Conservation (phyloP, 441 rosid genomes). For the Eutrema salsugineum region DNA sequence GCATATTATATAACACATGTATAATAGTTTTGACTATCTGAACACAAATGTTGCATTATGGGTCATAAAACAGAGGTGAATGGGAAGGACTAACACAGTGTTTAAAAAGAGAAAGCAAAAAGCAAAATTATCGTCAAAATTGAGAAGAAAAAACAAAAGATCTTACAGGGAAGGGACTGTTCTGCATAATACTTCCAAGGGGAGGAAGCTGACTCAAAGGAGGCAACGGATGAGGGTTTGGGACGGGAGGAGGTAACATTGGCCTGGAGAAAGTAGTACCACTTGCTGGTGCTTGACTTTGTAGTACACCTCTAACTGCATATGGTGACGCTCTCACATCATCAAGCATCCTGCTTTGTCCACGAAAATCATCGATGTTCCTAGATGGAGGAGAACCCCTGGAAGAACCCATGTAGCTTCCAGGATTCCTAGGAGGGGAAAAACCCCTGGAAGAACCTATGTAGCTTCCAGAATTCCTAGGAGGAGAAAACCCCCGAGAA, state of each 20-base stretch:
- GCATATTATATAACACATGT: background rate
- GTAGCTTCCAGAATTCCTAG: slow-evolving; percentile 29
- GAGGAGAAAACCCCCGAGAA: slow-evolving; percentile 19
- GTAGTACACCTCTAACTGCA: slow-evolving; percentile 51
- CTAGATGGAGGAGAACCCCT: slow-evolving; percentile 27
- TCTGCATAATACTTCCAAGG: slow-evolving; percentile 42
- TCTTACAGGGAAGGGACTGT: slow-evolving; percentile 52
- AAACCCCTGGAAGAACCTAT: slow-evolving; percentile 16
- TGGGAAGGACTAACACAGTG: background rate
- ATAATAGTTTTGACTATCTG: background rate
- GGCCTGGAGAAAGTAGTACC: slow-evolving; percentile 53
- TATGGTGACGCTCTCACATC: slow-evolving; percentile 55
- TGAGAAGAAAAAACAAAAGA: slow-evolving; percentile 7
- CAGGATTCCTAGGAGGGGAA: slow-evolving; percentile 30
- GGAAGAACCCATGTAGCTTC: slow-evolving; percentile 26
- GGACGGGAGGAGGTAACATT: slow-evolving; percentile 43
- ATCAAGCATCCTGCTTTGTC: slow-evolving; percentile 57
- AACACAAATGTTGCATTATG: background rate
- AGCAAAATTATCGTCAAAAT: background rate
- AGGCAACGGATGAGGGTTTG: slow-evolving; percentile 52
- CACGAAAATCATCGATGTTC: slow-evolving; percentile 40
- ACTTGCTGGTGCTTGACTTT: slow-evolving; percentile 50
- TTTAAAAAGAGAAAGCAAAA: background rate
- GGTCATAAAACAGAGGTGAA: background rate
- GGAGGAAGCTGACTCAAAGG: slow-evolving; percentile 51